Base-by-base conservation (phyloP, 129 eudicot genomes). In the Deinandra increscens region DNA sequence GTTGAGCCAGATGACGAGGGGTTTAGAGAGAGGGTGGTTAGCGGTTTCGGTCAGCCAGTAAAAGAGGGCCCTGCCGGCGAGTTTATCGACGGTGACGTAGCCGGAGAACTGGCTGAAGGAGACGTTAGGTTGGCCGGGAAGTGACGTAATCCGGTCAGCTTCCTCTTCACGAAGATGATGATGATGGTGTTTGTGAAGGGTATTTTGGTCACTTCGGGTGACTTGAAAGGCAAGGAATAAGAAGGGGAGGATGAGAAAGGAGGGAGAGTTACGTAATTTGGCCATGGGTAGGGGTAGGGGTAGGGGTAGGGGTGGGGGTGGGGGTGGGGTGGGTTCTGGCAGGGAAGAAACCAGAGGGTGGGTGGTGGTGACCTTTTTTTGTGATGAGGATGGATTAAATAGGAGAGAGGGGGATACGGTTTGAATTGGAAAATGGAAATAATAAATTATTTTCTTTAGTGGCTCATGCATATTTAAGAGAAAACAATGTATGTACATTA, bases 91-190 rank as follows among this genome's bases (percentile, higher is more conserved):
- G 34, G 98, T 92, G 20, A 92, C 96, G 23, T 92, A 92, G 36
- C 98, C 98, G 59, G 98, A 92, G 46, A 82, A 92, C 60, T 92
- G 98, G 65, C 83, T 84, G 70, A 93, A 93, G 3, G 85, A 44
- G 72, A 93, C 96, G 18, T 71, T 68, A 20, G 98, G 98, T 68
- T 93, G 98, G 13, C 98, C 98, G 34, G 98, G 98, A 51, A 93
- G 92, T 7, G 81, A 46, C 4, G 13, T 56, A 14, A 93, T 88
- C 66, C 97, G 70, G 80, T 93, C 98, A 41, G 81, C 86, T 64
- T 64, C 81, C 76, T 80, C 82, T 55, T 65, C 15, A 38, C 19
- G 73, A 36, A 33, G 41, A 60, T 71, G 69, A 42, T 26, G 60
- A 18, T 60, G 69, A 42, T 26, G 60, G 18, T 60, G n/a, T 10